phyloP scores from a whole-genome alignment of 1,284 basidiomycete genomes.

The Melampsora americana region DNA sequence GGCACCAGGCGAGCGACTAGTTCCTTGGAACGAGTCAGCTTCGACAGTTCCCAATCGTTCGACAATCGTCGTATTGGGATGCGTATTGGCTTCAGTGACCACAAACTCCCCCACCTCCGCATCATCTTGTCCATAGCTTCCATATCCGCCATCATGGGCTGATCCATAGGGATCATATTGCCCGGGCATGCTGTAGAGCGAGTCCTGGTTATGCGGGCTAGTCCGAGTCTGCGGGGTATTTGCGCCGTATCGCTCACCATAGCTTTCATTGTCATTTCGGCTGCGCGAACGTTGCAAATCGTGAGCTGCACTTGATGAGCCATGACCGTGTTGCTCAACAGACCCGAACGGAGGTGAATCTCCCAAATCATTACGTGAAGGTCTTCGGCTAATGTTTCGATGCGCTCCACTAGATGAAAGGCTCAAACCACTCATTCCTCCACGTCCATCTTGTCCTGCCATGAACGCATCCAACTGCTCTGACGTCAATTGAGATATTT shows the following conservation, averaged over 20 bases:
- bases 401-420: background rate
- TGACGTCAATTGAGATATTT: slow-evolving; percentile 8
- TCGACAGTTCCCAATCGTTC: slow-evolving; percentile 15
- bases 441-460: slow-evolving; percentile 16
- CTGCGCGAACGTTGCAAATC: slow-evolving; percentile 6
- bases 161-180: background rate
- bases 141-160: background rate
- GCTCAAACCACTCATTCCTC: slow-evolving; percentile 1
- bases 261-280: slow-evolving; percentile 5
- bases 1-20: slow-evolving; percentile 4
- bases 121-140: background rate
- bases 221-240: background rate
- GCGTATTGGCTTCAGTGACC: slow-evolving; percentile 24
- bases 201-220: background rate
- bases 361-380: slow-evolving; percentile 15
- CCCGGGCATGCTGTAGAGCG: slow-evolving; percentile 28
- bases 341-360: slow-evolving; percentile 29
- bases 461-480: background rate
- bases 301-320: background rate
- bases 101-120: slow-evolving; percentile 30
- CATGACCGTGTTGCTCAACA: background rate
- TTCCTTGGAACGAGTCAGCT: slow-evolving; percentile 18
- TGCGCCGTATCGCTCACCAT: background rate
- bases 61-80: slow-evolving; percentile 14
- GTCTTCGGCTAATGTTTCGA: slow-evolving; percentile 14